Percentiles rank a stretch among this genome's conserved stretches.
These are phyloP conservation scores for Ogataea angusta DNA, from an alignment of 805 yeast species.

Conservation along the genomic window DNA sequence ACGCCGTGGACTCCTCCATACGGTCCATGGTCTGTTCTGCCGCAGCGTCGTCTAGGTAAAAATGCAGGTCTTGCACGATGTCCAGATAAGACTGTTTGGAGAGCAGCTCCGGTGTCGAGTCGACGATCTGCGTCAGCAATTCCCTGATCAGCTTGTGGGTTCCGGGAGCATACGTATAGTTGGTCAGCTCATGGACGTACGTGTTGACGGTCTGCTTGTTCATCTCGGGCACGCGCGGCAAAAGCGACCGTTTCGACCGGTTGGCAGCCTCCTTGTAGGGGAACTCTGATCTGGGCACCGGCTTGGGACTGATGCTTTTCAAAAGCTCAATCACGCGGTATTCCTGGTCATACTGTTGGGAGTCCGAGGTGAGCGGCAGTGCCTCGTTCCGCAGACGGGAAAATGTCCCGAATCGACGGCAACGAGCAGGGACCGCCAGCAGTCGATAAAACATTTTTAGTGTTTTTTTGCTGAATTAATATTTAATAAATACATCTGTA, in stretches of 20 bases:
- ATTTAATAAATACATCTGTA: too few relatives aligned
- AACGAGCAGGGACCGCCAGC: too few relatives aligned
- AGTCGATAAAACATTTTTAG: too few relatives aligned
- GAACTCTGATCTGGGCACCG: slow-evolving; percentile 20
- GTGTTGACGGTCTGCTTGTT: slow-evolving; percentile 11
- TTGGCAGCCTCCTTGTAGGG: slow-evolving; percentile 22
- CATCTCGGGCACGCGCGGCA: slow-evolving; percentile 20
- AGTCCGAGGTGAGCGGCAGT: too few relatives aligned
- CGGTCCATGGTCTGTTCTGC: slow-evolving; percentile 18
- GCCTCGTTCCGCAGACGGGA: too few relatives aligned
- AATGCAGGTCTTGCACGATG: slow-evolving; percentile 19
- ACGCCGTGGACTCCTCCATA: slow-evolving; percentile 20
- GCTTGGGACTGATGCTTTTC: slow-evolving; percentile 17
- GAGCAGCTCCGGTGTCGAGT: slow-evolving; percentile 15
- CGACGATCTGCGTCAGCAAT: slow-evolving; percentile 12
- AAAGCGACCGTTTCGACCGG: slow-evolving; percentile 12
- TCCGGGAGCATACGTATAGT: slow-evolving; percentile 16
- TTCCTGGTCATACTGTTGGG: slow-evolving; percentile 2
- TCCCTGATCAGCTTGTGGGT: slow-evolving; percentile 13
- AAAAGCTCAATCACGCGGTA: slow-evolving; percentile 24
- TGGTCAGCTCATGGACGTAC: slow-evolving; percentile 20
- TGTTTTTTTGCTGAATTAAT: too few relatives aligned
- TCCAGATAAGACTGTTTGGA: slow-evolving; percentile 21
- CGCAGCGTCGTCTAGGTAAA: slow-evolving; percentile 15
- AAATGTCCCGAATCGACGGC: too few relatives aligned